These are phyloP conservation scores for Biscogniauxia sp. DNA, from an alignment of 2,329 filamentous ascomycete species.

Conservation along the genomic window DNA sequence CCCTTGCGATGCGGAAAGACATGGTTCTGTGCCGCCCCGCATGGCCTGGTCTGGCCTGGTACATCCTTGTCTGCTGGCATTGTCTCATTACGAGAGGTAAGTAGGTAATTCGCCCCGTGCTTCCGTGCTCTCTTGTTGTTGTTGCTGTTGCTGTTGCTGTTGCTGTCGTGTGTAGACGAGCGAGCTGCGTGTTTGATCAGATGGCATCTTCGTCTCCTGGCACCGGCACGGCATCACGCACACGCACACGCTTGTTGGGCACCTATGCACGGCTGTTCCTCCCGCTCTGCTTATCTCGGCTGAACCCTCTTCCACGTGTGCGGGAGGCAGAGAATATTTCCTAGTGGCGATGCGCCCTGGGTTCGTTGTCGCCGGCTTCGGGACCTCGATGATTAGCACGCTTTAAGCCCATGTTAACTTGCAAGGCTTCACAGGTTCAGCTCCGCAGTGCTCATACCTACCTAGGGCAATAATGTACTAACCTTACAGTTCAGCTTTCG, in stretches of 20 bases:
- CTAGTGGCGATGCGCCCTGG: neutral
- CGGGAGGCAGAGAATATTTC: neutral
- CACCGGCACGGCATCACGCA: neutral
- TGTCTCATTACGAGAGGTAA: too few species aligned
- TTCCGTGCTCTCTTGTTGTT: too few species aligned
- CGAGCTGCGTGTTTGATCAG: neutral
- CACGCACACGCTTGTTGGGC: neutral
- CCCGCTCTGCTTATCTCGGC: too few species aligned
- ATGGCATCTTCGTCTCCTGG: neutral
- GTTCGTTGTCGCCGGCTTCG: neutral
- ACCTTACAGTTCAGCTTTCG: too few species aligned
- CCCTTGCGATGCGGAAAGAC: too few species aligned
- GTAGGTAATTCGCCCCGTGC: neutral
- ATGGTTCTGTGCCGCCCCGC: too few species aligned
- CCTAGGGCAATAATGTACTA: too few species aligned
- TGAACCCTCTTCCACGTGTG: neutral
- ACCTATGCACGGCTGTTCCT: neutral
- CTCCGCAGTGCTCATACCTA: too few species aligned
- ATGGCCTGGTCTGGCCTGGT: too few species aligned
- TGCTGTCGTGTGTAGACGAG: neutral
- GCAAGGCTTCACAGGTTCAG: neutral
- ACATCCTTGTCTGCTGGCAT: too few species aligned
- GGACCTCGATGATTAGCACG: neutral
- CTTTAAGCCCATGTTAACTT: neutral
- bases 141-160: too few species aligned